Evolutionary conservation across 1,139 yeast species (phyloP), one percentile per base, ranked within the genome.

Genomic region (Candida sanyaensis): DNA sequence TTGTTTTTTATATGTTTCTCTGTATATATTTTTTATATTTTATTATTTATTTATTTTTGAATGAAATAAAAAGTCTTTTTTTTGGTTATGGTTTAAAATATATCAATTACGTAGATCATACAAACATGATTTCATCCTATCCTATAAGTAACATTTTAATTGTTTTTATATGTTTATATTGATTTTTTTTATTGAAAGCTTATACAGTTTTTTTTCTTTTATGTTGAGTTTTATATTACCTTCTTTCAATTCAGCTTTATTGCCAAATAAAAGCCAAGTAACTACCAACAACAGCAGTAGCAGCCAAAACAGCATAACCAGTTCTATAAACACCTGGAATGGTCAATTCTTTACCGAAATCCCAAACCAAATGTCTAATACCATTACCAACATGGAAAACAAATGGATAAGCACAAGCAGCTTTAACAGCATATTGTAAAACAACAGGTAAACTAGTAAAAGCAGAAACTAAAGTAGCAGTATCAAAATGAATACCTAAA

Each of bases 331-430:
- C 97, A 58, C 96, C 97, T 65, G 85, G 81, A 57, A 88, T 62
- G 54, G 91, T 79, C 66, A 92, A 80, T 68, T 86, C 89, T 58
- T 73, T 77, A 64, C 96, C 96, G 48, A 83, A 67, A 68, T 93
- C 98, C 98, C 98, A 93, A 50, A 89, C 64, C 71, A 92, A 75
- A 69, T 93, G 99, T 80, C 99, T 88, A 54, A 92, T 55, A 60
- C 98, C 97, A 68, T 92, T 91, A 66, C 77, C 81, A 44, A 79
- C 65, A 69, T 93, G 99, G 85, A 80, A 91, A 41, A 88, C 88
- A 69, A 93, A 91, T 56, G 97, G 93, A 72, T 81, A 80, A 5
- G 96, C 83, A 61, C 86, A 82, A 37, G 81, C 61, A 44, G 86
- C 84, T 75, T 93, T 93, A 51, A 82, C 70, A 36, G 77, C 76